Conservation (phyloP, 2,329 filamentous ascomycete species). For the Dactylella cylindrospora region DNA sequence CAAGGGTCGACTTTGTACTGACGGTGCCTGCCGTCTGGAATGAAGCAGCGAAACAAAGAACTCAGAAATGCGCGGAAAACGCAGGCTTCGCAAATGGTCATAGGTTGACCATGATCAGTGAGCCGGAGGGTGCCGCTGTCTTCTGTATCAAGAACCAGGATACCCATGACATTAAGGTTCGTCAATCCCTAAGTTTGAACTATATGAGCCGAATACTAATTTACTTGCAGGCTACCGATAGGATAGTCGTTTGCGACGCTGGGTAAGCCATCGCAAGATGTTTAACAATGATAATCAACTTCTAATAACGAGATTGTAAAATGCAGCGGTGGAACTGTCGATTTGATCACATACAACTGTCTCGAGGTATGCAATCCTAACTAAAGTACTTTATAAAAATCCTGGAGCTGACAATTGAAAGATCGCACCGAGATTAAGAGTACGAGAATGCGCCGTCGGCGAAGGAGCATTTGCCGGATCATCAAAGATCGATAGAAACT, state of each 20-base stretch:
- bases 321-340: conserved; percentile 37
- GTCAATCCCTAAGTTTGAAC: background rate
- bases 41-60: conserved; percentile 66
- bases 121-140: conserved; percentile 36
- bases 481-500: conserved; percentile 37
- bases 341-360: conserved; percentile 42
- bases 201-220: conserved; percentile 16
- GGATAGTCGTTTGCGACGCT: conserved; percentile 41
- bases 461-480: conserved; percentile 39
- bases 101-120: conserved; percentile 42
- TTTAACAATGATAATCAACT: too few species aligned
- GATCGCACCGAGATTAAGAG: conserved; percentile 35
- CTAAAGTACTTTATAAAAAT: background rate
- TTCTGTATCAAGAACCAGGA: conserved; percentile 42
- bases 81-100: conserved; percentile 41
- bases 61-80: conserved; percentile 41
- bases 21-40: conserved; percentile 82
- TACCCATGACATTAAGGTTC: conserved; percentile 33
- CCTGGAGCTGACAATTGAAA: conserved; percentile 9
- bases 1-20: conserved; percentile 69
- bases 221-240: conserved; percentile 17
- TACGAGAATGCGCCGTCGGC: conserved; percentile 41
- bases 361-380: conserved; percentile 17
- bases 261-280: conserved; percentile 1
- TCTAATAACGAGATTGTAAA: background rate